phyloP scores from a whole-genome alignment of 495 filamentous ascomycete genomes.

The Tuber aestivum region DNA sequence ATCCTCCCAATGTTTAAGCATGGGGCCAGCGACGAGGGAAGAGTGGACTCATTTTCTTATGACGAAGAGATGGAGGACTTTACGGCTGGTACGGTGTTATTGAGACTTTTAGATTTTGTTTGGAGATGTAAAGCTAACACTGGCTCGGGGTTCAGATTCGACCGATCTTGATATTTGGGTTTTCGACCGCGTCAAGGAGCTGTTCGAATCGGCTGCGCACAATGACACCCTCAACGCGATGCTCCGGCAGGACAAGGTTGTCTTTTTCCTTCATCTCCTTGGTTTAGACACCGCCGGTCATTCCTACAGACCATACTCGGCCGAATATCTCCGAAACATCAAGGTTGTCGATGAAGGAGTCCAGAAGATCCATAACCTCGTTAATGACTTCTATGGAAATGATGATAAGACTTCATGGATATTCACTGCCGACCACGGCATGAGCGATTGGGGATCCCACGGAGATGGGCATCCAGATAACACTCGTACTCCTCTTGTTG shows the following conservation, averaged over 20 bases:
- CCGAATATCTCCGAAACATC: slow-evolving; percentile 91
- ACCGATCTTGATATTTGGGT: slow-evolving; percentile 85
- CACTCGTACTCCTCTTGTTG: slow-evolving; percentile 86
- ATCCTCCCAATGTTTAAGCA: slow-evolving; percentile 96
- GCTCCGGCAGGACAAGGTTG: slow-evolving; percentile 74
- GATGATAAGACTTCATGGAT: slow-evolving; percentile 91
- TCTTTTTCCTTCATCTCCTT: slow-evolving; percentile 96
- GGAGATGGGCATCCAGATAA: slow-evolving; percentile 98
- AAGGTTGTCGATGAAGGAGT: slow-evolving; percentile 89
- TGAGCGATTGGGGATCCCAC: slow-evolving; percentile 98
- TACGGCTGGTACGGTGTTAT: slow-evolving; percentile 48
- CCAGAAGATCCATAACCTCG: slow-evolving; percentile 68
- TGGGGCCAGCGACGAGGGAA: slow-evolving; percentile 71
- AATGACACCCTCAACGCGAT: slow-evolving; percentile 70
- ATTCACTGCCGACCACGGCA: slow-evolving; percentile 97
- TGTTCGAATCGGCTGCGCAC: slow-evolving; percentile 71
- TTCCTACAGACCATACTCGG: slow-evolving; percentile 80
- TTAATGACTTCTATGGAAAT: slow-evolving; percentile 76
- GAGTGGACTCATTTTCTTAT: slow-evolving; percentile 80
- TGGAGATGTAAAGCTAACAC: background rate
- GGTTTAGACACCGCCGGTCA: slow-evolving; percentile 94
- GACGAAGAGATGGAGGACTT: slow-evolving; percentile 83
- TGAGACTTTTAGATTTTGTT: background rate
- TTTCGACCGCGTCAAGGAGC: slow-evolving; percentile 80
- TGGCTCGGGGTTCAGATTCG: slow-evolving; percentile 53